Evolutionary conservation across 495 filamentous ascomycete genomes (phyloP).

Genomic region (Penicillium flavigenum): DNA sequence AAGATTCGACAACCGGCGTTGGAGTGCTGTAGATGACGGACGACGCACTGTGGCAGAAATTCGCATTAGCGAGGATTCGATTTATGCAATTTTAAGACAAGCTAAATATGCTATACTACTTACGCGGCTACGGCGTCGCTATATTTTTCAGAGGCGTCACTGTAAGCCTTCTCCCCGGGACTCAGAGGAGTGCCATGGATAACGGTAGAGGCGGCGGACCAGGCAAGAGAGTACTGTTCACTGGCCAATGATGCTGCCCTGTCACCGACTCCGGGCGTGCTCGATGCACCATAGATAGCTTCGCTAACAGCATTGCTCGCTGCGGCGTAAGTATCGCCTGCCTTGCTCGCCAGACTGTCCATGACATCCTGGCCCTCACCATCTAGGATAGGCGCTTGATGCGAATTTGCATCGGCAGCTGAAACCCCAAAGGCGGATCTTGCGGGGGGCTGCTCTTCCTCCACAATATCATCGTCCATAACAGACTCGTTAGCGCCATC

Average conservation of each 20-base stretch:
- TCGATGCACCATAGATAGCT: constrained; percentile 46
- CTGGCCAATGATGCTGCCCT: constrained; percentile 49
- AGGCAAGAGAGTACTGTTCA: constrained; percentile 56
- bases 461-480: constrained; percentile 30
- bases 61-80: constrained; percentile 8
- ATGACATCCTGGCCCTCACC: constrained; percentile 48
- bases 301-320: constrained; percentile 45
- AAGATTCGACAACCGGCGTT: constrained; percentile 43
- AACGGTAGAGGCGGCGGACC: constrained; percentile 56
- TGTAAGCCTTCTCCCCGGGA: constrained; percentile 48
- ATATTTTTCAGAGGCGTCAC: constrained; percentile 57
- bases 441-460: constrained; percentile 15
- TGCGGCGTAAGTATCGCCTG: constrained; percentile 50
- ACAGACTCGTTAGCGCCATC: constrained; percentile 1
- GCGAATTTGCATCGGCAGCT: constrained; percentile 22
- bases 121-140: constrained; percentile 60
- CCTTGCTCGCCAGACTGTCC: constrained; percentile 51
- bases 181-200: constrained; percentile 57
- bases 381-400: constrained; percentile 42
- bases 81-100: not conserved
- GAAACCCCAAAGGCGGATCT: constrained; percentile 26
- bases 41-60: constrained; percentile 48
- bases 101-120: constrained; percentile 24
- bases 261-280: constrained; percentile 44
- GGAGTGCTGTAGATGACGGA: constrained; percentile 53